Evolutionary conservation across 1,284 basidiomycete genomes (phyloP), one percentile per base, ranked within the genome.

Genomic region (Polyporus tsugae): DNA sequence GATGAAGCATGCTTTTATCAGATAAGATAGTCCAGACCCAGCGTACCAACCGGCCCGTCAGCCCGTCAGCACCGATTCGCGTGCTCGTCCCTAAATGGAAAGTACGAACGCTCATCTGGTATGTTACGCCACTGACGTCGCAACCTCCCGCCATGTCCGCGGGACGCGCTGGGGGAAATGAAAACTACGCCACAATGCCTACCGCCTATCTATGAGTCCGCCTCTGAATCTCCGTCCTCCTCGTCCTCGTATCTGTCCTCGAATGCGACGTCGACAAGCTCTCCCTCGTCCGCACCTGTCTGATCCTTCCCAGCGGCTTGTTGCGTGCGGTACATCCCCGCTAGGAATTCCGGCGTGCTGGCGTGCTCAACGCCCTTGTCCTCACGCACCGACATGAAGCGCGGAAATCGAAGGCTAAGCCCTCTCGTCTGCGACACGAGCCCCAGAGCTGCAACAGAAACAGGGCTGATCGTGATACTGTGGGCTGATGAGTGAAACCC

Each of bases 391-490:
- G 86, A 87, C 68, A 97, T 84, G 81, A 97, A 98, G 53, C 97
- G 87, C 36, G 97, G 96, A 81, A 98, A 98, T 17, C 97, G 91
- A 13, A 98, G 81, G 73, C 91, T 92, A 36, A 95, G 81, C 1
- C 96, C 96, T 53, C 93, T 85, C 70, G 85, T 83, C 4, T 83
- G 82, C 22, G 90, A 90, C 1, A 93, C 84, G n/a, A 91, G 78
- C 4, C 91, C 90, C 59, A 87, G 82, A 0, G 94, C 95, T 10
- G 96, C 96, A 2, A 92, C 84, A 36, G 96, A 98, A 15, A 96
- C 90, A 0, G 96, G 96, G 63, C 95, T 96, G 52, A 96, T 80
- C 0, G 96, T 97, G 72, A 97, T 88, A 77, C 94, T 95, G 73
- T 25, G 66, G 42, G 63, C 52, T 61, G 53, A 67, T 57, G 57